Evolutionary conservation across 2,329 filamentous ascomycete species (phyloP), one percentile per base, ranked within the genome.

Genomic region (Neonectria hederae): DNA sequence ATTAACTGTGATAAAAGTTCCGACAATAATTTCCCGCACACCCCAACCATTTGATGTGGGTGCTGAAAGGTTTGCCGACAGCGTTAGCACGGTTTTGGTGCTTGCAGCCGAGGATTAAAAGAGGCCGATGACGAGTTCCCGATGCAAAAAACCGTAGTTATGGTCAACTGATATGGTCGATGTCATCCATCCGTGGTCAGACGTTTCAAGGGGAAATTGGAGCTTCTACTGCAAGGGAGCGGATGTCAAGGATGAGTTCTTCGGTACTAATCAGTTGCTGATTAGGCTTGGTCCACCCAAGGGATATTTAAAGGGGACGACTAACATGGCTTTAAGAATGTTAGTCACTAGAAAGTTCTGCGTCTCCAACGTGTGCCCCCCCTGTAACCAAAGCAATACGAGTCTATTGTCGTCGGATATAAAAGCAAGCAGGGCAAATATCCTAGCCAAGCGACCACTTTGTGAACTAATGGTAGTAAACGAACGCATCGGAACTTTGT

Each of bases 1-100:
- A 56, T 79, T 80, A 61, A 81, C 77, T 14, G 77, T 75, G 38
- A 81, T 75, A 26, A 81, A n/a, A n/a, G n/a, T 77, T 17, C 76
- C 78, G 38, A 81, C 77, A 48, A 81, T 78, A 59, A 71, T 76
- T 24, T 75, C 73, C 0, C 73, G 72, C 5, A 76, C 72, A 1
- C 72, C 72, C 73, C 71, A 75, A 43, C 56, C 46, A 63, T 73
- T 73, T 76, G 35, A 75, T 64, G 69, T 73, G 1, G 72, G 63
- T 1, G 70, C 71, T 1, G 69, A 73, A 11, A 69, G 65, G 6
- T 69, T 70, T 3, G 69, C 63, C 5, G 71, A 67, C 0, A 75
- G 48, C 0, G 69, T 73, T 0, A 75, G 38, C 11, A 73, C 63
- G 4, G 68, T 64, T 0, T 70, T 65, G 10, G 64, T 75, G 14